Evolutionary conservation across 805 yeast species (phyloP).

Genomic region (Blastobotrys muscicola): DNA sequence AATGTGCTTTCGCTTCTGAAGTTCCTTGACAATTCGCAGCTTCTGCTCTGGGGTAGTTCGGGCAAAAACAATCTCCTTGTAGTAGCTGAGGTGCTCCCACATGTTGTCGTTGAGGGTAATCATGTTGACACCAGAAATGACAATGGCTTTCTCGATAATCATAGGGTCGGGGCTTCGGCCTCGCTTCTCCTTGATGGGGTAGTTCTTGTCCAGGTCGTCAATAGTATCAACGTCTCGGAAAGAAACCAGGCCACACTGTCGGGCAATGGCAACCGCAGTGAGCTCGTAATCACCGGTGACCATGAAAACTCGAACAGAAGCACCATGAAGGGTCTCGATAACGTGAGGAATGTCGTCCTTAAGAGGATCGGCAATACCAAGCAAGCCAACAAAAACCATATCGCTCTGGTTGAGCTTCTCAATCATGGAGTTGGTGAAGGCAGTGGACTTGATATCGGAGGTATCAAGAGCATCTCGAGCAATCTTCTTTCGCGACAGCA

Average conservation of each 20-base stretch:
- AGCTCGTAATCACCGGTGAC: conserved; percentile 29
- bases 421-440: not conserved
- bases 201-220: not conserved
- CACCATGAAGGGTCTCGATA: conserved; percentile 35
- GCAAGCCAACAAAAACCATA: conserved; percentile 35
- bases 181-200: not conserved
- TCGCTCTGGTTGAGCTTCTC: conserved; percentile 25
- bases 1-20: conserved; percentile 69
- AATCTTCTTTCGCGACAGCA: not conserved
- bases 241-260: conserved; percentile 40
- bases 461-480: not conserved
- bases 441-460: not conserved
- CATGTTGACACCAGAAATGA: conserved; percentile 2
- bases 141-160: conserved; percentile 1
- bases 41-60: conserved; percentile 42
- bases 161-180: not conserved
- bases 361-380: conserved; percentile 44
- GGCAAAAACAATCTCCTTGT: conserved; percentile 32
- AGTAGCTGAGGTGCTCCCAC: conserved; percentile 33
- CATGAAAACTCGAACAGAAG: conserved; percentile 42
- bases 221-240: conserved; percentile 1
- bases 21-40: conserved; percentile 37
- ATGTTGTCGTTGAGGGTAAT: conserved; percentile 24
- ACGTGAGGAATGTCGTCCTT: conserved; percentile 36
- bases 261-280: conserved; percentile 42